These are phyloP conservation scores for Phytopythium delawarense DNA, from an alignment of 352 stramenopile species.

Conservation along the genomic window DNA sequence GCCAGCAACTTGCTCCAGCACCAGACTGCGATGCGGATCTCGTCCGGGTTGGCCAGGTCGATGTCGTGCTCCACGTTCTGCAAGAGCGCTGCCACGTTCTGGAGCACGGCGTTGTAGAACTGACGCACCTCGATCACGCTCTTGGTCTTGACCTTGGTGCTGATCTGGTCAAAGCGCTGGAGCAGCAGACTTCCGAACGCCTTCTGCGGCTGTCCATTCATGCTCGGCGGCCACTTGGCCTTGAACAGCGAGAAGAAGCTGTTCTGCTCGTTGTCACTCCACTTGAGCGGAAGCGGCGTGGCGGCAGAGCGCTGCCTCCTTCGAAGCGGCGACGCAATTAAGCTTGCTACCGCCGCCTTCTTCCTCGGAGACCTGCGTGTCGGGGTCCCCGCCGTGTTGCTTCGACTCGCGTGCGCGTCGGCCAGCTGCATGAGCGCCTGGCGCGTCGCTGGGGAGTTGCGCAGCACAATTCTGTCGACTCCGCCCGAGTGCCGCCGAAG, in stretches of 20 bases:
- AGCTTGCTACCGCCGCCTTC: constrained; percentile 13
- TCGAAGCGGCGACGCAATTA: background rate
- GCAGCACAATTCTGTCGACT: constrained; percentile 11
- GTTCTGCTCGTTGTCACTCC: constrained; percentile 56
- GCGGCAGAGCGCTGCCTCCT: constrained; percentile 15
- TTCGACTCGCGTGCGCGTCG: constrained; percentile 11
- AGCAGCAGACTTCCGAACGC: constrained; percentile 44
- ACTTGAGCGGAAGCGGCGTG: constrained; percentile 17
- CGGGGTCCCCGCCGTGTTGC: constrained; percentile 7
- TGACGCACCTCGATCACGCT: constrained; percentile 51
- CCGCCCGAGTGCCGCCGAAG: constrained; percentile 14
- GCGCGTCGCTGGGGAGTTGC: background rate
- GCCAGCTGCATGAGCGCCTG: constrained; percentile 8
- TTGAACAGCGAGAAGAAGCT: constrained; percentile 71
- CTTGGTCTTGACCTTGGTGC: constrained; percentile 57
- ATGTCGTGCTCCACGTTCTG: constrained; percentile 48
- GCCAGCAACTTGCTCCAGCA: constrained; percentile 64
- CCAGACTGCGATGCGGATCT: constrained; percentile 70
- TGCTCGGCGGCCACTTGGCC: constrained; percentile 45
- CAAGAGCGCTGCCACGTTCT: constrained; percentile 40
- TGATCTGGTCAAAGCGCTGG: constrained; percentile 57
- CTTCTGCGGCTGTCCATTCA: constrained; percentile 9
- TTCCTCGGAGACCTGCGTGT: constrained; percentile 11
- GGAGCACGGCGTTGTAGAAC: constrained; percentile 57
- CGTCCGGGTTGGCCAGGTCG: constrained; percentile 54